Base-by-base conservation (phyloP, 2,329 filamentous ascomycete species). In the Cytospora piceae region DNA sequence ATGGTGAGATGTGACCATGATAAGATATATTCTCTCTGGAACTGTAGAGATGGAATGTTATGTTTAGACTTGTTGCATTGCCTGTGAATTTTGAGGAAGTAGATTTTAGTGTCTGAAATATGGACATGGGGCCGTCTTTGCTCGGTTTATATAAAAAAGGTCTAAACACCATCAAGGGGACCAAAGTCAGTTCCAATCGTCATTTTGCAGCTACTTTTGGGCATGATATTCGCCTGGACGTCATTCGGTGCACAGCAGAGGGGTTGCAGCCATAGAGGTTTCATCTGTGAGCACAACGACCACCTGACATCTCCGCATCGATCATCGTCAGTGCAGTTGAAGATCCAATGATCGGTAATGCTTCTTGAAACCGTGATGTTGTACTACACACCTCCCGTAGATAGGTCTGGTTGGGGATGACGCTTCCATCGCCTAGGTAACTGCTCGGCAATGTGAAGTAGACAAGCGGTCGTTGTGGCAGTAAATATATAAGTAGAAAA, bases 221-320 rank as follows among this genome's bases (percentile, higher is more conserved):
- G 59, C 22, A 63, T 29, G 60, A 66, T 63, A 49, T 32, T n/a
- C 64, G 31, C n/a, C 31, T 22, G 64, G 58, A 63, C 64, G 64
- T 66, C 64, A 63, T 66, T 17, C 3, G 29, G 20, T 17, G 29
- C 34, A 46, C 39, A 49, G 27, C 58, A 51, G 64, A 66, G 64
- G 64, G 59, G 64, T 20, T 31, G 17, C 46, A 34, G 52, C 64
- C 64, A 66, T 54, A 63, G 46, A 66, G 64, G 64, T 22, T 63
- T 37, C 6, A 22, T 46, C 60, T 56, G 54, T 51, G 20, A 63
- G 34, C 24, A 62, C 60, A 55, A 55, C 37, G 53, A 32, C 49
- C 56, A 34, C 22, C 46, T 66, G n/a, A n/a, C 37, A 6, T 32
- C 55, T 61, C 64, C 64, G 55, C 61, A 55, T 39, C 27, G 51